phyloP scores from a whole-genome alignment of 208 protist species.

The Leishmania amazonensis region DNA sequence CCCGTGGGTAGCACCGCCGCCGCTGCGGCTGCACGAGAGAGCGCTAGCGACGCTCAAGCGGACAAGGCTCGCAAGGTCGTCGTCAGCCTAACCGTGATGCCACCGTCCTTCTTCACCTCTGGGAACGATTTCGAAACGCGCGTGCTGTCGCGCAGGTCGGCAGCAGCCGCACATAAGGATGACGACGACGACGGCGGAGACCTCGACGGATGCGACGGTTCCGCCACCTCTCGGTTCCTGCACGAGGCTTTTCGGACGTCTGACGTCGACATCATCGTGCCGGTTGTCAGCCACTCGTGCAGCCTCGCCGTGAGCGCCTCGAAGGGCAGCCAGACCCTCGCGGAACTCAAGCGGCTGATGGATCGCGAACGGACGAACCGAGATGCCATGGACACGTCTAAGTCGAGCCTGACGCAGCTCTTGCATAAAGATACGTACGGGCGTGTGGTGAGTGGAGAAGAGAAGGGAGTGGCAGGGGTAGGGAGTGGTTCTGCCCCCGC shows the following conservation, averaged over 20 bases:
- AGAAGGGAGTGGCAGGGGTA: slow-evolving; percentile 15
- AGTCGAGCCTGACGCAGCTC: slow-evolving; percentile 64
- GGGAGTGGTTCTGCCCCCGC: neutral
- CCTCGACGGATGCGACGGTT: neutral
- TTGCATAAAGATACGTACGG: slow-evolving; percentile 48
- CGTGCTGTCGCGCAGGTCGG: neutral
- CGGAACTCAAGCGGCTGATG: slow-evolving; percentile 50
- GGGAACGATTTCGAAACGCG: slow-evolving; percentile 67
- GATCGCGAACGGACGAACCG: slow-evolving; percentile 63
- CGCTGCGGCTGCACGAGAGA: neutral
- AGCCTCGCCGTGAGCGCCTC: slow-evolving; percentile 49
- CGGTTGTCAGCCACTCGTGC: slow-evolving; percentile 57
- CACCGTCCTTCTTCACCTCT: slow-evolving; percentile 67
- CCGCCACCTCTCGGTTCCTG: slow-evolving; percentile 9
- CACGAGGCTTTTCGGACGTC: slow-evolving; percentile 22
- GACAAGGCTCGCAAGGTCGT: slow-evolving; percentile 21
- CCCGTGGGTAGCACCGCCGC: neutral
- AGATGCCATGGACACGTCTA: slow-evolving; percentile 69
- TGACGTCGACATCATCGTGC: slow-evolving; percentile 76
- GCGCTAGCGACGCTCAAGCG: neutral
- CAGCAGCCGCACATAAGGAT: neutral
- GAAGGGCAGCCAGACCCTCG: slow-evolving; percentile 61
- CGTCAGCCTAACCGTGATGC: slow-evolving; percentile 33
- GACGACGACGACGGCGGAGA: slow-evolving; percentile 19
- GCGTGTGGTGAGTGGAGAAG: slow-evolving; percentile 13